Conservation (phyloP, 345 rosid genomes). For the Acer campestre region DNA sequence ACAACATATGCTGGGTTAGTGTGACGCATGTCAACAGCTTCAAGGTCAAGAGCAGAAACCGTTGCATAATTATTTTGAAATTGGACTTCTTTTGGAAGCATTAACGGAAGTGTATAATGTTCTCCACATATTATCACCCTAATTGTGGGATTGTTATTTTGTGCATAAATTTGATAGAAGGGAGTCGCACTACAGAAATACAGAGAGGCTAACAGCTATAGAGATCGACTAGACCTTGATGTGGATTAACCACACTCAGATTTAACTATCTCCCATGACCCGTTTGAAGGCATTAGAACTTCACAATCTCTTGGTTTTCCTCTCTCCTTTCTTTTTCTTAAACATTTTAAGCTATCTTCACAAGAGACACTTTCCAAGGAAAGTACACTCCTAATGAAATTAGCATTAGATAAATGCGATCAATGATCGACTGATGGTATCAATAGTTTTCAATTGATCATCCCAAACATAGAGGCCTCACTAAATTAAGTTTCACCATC, state of each 20-base stretch:
- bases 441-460: no score
- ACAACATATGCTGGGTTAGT: background rate
- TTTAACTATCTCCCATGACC: background rate
- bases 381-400: no score
- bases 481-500: no score
- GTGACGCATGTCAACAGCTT: background rate
- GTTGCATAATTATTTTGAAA: background rate
- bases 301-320: background rate
- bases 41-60: background rate
- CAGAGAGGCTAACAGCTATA: background rate
- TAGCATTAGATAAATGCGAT: background rate
- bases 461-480: no score
- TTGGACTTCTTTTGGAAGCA: background rate
- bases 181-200: background rate
- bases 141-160: no score
- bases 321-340: background rate
- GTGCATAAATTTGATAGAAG: background rate
- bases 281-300: background rate
- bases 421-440: no score
- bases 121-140: background rate
- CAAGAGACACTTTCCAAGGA: background rate
- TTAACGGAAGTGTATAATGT: background rate
- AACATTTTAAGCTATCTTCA: no score
- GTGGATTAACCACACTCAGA: background rate
- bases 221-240: background rate